phyloP scores from a whole-genome alignment of 2,329 filamentous ascomycete species.

The Pezicula radicicola region DNA sequence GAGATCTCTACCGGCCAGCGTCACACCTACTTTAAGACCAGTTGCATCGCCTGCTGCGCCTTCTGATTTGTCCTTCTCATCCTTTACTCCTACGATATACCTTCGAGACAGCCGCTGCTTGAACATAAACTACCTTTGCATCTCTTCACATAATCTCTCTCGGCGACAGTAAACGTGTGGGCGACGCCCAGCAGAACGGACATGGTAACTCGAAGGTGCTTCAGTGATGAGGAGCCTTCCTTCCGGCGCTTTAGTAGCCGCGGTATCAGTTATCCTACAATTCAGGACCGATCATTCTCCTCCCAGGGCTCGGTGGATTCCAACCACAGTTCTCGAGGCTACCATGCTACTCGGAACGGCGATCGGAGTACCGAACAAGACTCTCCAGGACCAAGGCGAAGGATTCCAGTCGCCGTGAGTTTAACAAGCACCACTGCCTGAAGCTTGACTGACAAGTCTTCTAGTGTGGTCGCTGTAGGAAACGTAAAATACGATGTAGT shows the following conservation, averaged over 20 bases:
- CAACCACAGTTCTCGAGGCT: slow-evolving; percentile 13
- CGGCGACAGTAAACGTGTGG: slow-evolving; percentile 10
- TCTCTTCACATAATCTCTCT: too few species aligned
- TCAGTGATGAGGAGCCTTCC: slow-evolving; percentile 19
- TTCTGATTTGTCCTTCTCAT: background rate
- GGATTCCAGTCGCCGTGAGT: slow-evolving; percentile 51
- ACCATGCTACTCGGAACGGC: slow-evolving; percentile 11
- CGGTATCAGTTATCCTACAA: slow-evolving; percentile 21
- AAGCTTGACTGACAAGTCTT: background rate
- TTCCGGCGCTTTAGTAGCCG: slow-evolving; percentile 19
- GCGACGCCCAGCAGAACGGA: background rate
- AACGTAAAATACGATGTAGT: slow-evolving; percentile 92
- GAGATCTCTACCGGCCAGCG: background rate
- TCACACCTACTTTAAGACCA: background rate
- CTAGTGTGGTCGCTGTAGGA: slow-evolving; percentile 85
- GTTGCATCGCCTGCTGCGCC: background rate
- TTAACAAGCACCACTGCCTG: background rate
- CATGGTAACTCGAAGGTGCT: slow-evolving; percentile 20
- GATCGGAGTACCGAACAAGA: slow-evolving; percentile 20
- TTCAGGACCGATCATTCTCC: slow-evolving; percentile 23
- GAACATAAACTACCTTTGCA: too few species aligned
- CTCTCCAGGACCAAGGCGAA: slow-evolving; percentile 25
- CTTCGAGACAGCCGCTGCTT: background rate
- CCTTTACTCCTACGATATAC: background rate
- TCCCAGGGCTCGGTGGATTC: slow-evolving; percentile 3